Percentiles rank a stretch among this genome's conserved stretches.
phyloP scores from a whole-genome alignment of 495 filamentous ascomycete genomes.

The Penicillium flavigenum region DNA sequence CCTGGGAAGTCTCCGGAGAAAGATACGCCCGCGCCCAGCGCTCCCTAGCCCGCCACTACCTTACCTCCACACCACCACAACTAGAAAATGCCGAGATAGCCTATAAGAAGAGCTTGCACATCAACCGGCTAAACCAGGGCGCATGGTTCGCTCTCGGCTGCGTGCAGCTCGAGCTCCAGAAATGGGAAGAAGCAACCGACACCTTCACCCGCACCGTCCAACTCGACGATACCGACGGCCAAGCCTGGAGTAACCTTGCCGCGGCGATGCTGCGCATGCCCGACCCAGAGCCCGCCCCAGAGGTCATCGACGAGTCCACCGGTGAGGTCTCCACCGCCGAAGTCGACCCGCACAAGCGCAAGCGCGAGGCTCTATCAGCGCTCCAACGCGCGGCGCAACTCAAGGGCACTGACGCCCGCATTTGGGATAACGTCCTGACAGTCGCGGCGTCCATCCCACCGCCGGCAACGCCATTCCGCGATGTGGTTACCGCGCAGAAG shows the following conservation, averaged over 20 bases:
- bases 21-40: conserved; percentile 86
- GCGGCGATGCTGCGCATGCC: conserved; percentile 65
- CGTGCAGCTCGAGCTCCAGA: conserved; percentile 71
- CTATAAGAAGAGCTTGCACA: conserved; percentile 70
- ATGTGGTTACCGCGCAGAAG: conserved; percentile 69
- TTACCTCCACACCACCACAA: conserved; percentile 56
- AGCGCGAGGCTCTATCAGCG: conserved; percentile 72
- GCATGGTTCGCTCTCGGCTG: conserved; percentile 92
- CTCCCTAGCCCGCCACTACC: conserved; percentile 75
- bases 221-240: conserved; percentile 82
- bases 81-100: conserved; percentile 70
- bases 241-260: conserved; percentile 93
- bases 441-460: conserved; percentile 76
- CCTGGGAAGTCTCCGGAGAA: conserved; percentile 81
- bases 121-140: conserved; percentile 76
- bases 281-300: conserved; percentile 37
- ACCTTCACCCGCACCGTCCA: conserved; percentile 78
- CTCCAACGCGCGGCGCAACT: conserved; percentile 80
- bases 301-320: conserved; percentile 27
- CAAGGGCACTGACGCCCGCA: conserved; percentile 79
- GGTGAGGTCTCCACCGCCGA: conserved; percentile 28
- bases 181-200: conserved; percentile 79
- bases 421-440: conserved; percentile 93
- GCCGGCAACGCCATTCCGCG: conserved; percentile 65
- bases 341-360: conserved; percentile 57